phyloP scores from a whole-genome alignment of 306 rosid species.

The Corylus avellana region DNA sequence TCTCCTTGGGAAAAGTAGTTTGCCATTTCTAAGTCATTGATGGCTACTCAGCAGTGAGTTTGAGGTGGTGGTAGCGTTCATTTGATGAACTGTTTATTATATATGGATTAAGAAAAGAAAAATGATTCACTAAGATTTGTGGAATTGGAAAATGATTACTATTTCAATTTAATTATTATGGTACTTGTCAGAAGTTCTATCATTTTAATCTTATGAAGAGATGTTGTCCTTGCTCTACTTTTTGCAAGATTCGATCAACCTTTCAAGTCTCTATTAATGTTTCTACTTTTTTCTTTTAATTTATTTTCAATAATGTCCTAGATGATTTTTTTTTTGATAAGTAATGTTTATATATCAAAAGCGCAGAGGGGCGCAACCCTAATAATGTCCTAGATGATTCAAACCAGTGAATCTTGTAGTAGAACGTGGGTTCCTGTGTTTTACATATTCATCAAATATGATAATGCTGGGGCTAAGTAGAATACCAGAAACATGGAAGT shows the following conservation, averaged over 20 bases:
- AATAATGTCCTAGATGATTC: background rate
- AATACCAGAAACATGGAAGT: background rate
- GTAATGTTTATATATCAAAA: too few species aligned
- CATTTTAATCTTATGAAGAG: background rate
- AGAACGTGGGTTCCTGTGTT: background rate
- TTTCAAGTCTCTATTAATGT: background rate
- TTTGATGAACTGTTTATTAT: background rate
- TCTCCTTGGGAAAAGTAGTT: background rate
- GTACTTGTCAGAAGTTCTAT: background rate
- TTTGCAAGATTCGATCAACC: background rate
- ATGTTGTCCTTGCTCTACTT: background rate
- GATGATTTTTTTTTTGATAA: too few species aligned
- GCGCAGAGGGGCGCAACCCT: too few species aligned
- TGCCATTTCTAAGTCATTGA: background rate
- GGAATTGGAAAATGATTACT: background rate
- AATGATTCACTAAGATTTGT: background rate
- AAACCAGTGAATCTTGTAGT: background rate
- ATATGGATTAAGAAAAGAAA: background rate
- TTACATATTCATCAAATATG: background rate
- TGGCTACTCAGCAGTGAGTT: background rate
- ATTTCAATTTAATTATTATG: background rate
- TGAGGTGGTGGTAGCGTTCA: constrained; percentile 5
- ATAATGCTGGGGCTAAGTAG: background rate
- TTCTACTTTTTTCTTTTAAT: background rate
- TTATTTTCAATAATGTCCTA: background rate